A percentile compares a stretch with the other conserved stretches of the same genome.
phyloP scores from a whole-genome alignment of 1,139 yeast species.

The Yamadazyma atmosphaerica region DNA sequence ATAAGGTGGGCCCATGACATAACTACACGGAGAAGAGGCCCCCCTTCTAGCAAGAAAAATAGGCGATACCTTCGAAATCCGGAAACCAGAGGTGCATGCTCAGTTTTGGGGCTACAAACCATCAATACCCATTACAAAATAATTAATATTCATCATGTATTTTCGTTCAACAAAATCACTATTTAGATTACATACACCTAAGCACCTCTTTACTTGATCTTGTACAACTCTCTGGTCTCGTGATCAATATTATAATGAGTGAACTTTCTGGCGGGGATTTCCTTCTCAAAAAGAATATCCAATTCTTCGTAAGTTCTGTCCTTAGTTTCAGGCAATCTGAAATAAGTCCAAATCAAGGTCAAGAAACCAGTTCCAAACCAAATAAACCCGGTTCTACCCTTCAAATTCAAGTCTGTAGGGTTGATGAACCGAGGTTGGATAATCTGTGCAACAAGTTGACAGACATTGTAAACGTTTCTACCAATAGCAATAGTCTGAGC shows the following conservation, averaged over 20 bases:
- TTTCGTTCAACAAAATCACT: too few relatives aligned
- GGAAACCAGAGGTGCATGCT: too few relatives aligned
- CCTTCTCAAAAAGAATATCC: constrained; percentile 48
- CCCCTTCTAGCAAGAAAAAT: too few relatives aligned
- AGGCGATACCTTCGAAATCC: too few relatives aligned
- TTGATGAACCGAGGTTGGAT: constrained; percentile 59
- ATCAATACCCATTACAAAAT: too few relatives aligned
- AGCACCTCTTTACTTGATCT: constrained; percentile 1
- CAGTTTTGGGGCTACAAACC: too few relatives aligned
- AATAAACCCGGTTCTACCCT: constrained; percentile 57
- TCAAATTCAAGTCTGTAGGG: constrained; percentile 55
- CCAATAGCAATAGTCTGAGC: constrained; percentile 57
- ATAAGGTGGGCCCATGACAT: too few relatives aligned
- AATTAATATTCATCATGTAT: too few relatives aligned
- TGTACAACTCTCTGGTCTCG: constrained; percentile 9
- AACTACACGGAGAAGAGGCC: too few relatives aligned
- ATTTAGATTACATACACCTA: too few relatives aligned
- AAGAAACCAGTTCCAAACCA: constrained; percentile 51
- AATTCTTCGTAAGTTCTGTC: constrained; percentile 59
- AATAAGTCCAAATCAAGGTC: constrained; percentile 44
- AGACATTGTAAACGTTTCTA: constrained; percentile 45
- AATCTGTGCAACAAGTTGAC: constrained; percentile 42
- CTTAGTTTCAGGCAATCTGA: constrained; percentile 58
- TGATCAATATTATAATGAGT: constrained; percentile 10
- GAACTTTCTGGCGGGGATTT: constrained; percentile 44